Evolutionary conservation across 768 basidiomycete species (phyloP), one percentile per base, ranked within the genome.

Genomic region (Mycena leptocephala): DNA sequence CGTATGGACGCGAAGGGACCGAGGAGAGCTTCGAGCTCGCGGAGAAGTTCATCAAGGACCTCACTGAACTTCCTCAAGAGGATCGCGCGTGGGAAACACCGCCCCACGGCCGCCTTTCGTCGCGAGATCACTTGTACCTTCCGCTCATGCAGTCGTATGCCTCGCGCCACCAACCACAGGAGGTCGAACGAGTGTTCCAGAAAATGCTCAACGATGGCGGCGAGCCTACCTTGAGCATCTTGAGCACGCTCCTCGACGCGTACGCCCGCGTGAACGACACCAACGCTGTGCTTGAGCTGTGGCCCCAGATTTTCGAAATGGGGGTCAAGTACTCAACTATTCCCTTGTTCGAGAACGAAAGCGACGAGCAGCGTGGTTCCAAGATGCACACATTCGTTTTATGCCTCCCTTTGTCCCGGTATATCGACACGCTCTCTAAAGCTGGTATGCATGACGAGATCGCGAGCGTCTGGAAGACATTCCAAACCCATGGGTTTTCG

Each of bases 361-460:
- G 81, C 30, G 74, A 67, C 7, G 78, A 79, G 46, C 72, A 73
- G 33, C 70, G 70, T 33, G 72, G 59, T 9, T 78, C 58, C 13
- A 78, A 76, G 58, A 80, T 84, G 35, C 82, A 79, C 48, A 87
- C 89, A n/a, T 92, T 91, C 76, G 82, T 92, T n/a, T 88, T 98
- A 55, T 94, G 92, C 78, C 83, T 92, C 48, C 94, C 97, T 0
- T 86, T 99, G 14, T 97, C 96, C 18, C 93, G 96, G 78, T 93
- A 93, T 83, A 92, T 98, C 75, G 93, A 96, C 77, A 89, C 91
- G 7, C 85, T 97, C 64, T 95, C 96, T 2, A 84, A 86, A 4
- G 90, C 89, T 0, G 94, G 93, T 2, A 81, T 86, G 43, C 94
- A 97, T 78, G 76, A 81, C 10, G 90, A 93, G 73, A 89, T 97